These are phyloP conservation scores for Aureobasidium sp. DNA, from an alignment of 2,329 filamentous ascomycete species.

Conservation along the genomic window DNA sequence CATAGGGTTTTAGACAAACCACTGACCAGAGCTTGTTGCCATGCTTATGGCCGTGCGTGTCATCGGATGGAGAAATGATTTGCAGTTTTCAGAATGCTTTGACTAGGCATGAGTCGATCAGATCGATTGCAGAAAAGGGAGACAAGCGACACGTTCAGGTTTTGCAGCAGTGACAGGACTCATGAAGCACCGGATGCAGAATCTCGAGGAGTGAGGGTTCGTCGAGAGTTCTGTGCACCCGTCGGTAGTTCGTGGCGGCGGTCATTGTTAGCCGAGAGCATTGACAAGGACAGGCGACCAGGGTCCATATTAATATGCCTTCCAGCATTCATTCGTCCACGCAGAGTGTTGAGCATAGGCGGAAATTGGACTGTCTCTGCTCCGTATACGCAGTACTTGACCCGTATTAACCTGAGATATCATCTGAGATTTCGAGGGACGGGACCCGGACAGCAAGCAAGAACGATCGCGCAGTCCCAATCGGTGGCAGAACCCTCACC, in stretches of 20 bases:
- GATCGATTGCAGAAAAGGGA: background rate
- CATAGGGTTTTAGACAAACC: background rate
- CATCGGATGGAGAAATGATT: background rate
- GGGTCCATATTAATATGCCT: constrained; percentile 1
- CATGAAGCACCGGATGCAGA: background rate
- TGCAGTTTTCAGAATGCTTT: background rate
- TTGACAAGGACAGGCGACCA: background rate
- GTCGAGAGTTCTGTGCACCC: background rate
- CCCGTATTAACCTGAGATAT: background rate
- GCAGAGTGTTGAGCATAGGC: background rate
- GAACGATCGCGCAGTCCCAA: background rate
- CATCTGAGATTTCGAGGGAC: background rate
- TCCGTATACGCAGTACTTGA: background rate
- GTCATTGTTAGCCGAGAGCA: constrained; percentile 5
- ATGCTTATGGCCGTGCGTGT: background rate
- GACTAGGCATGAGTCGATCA: background rate
- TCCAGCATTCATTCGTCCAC: background rate
- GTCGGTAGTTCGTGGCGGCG: constrained; percentile 1
- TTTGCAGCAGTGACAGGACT: background rate
- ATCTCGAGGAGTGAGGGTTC: background rate
- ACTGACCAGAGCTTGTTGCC: constrained; percentile 4
- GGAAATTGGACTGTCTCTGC: background rate
- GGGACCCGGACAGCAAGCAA: background rate
- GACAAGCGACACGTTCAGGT: background rate
- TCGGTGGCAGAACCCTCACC: background rate